These are phyloP conservation scores for Ogataea nakhonphanomensis DNA, from an alignment of 805 yeast genomes.

Conservation along the genomic window DNA sequence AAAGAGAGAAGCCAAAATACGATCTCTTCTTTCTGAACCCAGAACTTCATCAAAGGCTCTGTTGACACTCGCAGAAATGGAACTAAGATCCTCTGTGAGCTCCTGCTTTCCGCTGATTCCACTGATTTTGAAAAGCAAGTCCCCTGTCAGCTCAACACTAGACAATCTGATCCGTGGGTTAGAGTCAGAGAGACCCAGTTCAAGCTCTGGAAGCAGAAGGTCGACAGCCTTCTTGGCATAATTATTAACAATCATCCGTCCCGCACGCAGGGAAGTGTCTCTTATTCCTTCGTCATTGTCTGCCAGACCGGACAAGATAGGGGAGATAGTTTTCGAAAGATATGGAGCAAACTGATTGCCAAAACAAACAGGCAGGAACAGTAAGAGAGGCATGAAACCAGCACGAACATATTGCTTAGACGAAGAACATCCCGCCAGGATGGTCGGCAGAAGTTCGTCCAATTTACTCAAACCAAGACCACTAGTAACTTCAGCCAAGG, in stretches of 20 bases:
- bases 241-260: conserved; percentile 84
- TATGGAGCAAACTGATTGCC: conserved; percentile 91
- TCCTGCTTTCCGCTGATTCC: conserved; percentile 83
- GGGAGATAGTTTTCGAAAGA: conserved; percentile 80
- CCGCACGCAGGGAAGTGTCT: conserved; percentile 88
- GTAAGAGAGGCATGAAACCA: conserved; percentile 85
- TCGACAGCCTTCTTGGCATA: conserved; percentile 93
- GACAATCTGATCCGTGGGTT: conserved; percentile 86
- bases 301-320: conserved; percentile 87
- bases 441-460: conserved; percentile 83
- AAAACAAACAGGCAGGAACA: conserved; percentile 91
- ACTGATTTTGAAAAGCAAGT: conserved; percentile 86
- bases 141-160: conserved; percentile 94
- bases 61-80: conserved; percentile 48
- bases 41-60: conserved; percentile 69
- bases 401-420: conserved; percentile 75
- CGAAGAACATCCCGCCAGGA: conserved; percentile 67
- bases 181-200: conserved; percentile 77
- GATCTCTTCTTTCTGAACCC: conserved; percentile 86
- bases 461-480: conserved; percentile 86
- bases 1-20: conserved; percentile 79
- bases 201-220: conserved; percentile 88
- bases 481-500: conserved; percentile 86
- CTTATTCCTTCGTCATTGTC: conserved; percentile 83
- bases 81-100: conserved; percentile 51